These are phyloP conservation scores for Crithidia thermophila DNA, from an alignment of 208 protist species.

Conservation along the genomic window DNA sequence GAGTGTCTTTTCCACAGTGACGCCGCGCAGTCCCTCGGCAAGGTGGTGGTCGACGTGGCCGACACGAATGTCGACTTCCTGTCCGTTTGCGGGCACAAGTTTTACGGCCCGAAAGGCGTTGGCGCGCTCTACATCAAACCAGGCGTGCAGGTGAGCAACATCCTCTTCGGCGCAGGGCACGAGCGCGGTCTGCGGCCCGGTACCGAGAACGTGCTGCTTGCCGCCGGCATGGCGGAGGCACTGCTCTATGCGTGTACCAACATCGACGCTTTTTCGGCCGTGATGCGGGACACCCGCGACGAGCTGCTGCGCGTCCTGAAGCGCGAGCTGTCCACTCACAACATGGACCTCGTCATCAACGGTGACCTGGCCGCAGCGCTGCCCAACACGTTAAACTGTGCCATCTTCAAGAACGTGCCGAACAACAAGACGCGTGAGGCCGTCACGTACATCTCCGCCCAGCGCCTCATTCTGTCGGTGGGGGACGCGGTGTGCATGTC, in stretches of 20 bases:
- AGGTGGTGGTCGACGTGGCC: slow-evolving; percentile 96
- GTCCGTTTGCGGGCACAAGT: slow-evolving; percentile 98
- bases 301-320: slow-evolving; percentile 61
- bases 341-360: slow-evolving; percentile 80
- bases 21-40: slow-evolving; percentile 97
- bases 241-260: slow-evolving; percentile 50
- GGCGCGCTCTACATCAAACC: slow-evolving; percentile 78
- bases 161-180: slow-evolving; percentile 83
- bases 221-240: slow-evolving; percentile 75
- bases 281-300: slow-evolving; percentile 66
- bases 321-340: slow-evolving; percentile 47
- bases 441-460: slow-evolving; percentile 75
- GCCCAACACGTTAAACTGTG: slow-evolving; percentile 89
- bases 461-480: slow-evolving; percentile 58
- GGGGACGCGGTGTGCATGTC: slow-evolving; percentile 84
- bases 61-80: slow-evolving; percentile 94
- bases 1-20: slow-evolving; percentile 93
- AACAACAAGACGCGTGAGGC: slow-evolving; percentile 30
- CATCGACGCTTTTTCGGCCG: slow-evolving; percentile 33
- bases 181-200: slow-evolving; percentile 81
- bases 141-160: slow-evolving; percentile 58
- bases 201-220: slow-evolving; percentile 87
- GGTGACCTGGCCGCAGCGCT: slow-evolving; percentile 51
- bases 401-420: slow-evolving; percentile 56
- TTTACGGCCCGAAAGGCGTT: slow-evolving; percentile 96